phyloP scores from a whole-genome alignment of 2,329 filamentous ascomycete species.

The Pestalotiopsis sp. region DNA sequence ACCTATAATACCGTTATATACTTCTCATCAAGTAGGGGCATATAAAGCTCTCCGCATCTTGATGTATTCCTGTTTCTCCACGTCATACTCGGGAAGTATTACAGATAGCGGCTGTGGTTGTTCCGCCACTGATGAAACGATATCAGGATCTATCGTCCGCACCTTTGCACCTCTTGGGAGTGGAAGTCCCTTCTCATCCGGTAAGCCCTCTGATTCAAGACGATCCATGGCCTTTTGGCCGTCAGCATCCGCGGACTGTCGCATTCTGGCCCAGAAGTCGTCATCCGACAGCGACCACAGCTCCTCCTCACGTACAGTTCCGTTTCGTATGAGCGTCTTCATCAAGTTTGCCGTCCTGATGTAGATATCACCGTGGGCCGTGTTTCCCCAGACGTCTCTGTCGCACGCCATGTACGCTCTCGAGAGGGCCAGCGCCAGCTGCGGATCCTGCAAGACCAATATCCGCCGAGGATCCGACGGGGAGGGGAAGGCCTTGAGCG shows the following conservation, averaged over 20 bases:
- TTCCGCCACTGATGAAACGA: constrained; percentile 19
- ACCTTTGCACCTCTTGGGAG: constrained; percentile 32
- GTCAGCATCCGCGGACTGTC: constrained; percentile 19
- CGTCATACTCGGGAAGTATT: constrained; percentile 21
- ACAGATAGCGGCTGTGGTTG: constrained; percentile 21
- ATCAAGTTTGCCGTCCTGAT: constrained; percentile 36
- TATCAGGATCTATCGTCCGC: constrained; percentile 35
- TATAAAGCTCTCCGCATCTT: constrained; percentile 18
- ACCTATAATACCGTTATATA: background rate
- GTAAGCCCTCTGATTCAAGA: constrained; percentile 25
- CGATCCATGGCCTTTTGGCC: constrained; percentile 22
- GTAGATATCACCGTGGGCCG: constrained; percentile 37
- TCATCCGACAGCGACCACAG: constrained; percentile 37
- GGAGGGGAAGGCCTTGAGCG: constrained; percentile 32
- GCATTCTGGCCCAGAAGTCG: constrained; percentile 37
- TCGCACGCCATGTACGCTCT: constrained; percentile 36
- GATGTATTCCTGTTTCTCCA: constrained; percentile 22
- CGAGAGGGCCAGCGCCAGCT: constrained; percentile 33
- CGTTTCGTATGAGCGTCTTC: constrained; percentile 18
- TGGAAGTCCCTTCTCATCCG: constrained; percentile 24
- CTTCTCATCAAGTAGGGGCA: constrained; percentile 2
- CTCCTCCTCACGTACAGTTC: constrained; percentile 29
- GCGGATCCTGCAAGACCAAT: constrained; percentile 32
- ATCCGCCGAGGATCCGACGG: constrained; percentile 26
- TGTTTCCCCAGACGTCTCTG: constrained; percentile 39